Evolutionary conservation across 305 asterid genomes (phyloP).

Genomic region (Rubia peregrina): DNA sequence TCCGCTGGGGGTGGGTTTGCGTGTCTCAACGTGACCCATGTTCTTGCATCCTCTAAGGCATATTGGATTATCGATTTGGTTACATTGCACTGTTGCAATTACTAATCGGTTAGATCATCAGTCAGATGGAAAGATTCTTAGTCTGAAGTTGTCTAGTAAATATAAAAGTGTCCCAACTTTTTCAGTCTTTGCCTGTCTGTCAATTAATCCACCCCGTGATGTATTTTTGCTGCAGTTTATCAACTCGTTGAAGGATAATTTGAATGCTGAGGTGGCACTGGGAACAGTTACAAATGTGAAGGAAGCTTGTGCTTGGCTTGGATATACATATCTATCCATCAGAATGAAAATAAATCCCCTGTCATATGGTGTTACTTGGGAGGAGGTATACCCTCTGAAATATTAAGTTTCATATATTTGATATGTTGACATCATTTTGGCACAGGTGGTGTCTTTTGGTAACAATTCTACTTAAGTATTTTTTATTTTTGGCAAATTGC

Average conservation of each 20-base stretch:
- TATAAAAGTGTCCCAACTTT: neutral
- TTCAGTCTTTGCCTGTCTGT: neutral
- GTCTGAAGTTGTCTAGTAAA: neutral
- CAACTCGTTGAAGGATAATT: conserved; percentile 86
- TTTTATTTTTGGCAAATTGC: neutral
- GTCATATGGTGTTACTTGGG: conserved; percentile 92
- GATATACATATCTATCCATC: conserved; percentile 93
- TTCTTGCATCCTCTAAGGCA: neutral
- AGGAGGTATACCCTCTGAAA: conserved; percentile 60
- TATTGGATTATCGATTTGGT: neutral
- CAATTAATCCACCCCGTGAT: neutral
- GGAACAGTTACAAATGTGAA: conserved; percentile 98
- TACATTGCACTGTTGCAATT: neutral
- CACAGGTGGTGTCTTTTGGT: neutral
- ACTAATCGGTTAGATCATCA: neutral
- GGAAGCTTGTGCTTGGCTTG: conserved; percentile 99
- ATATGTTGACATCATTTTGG: conserved; percentile 4
- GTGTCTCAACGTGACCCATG: neutral
- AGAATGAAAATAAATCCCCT: conserved; percentile 98
- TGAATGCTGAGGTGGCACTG: conserved; percentile 97
- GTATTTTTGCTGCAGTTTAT: conserved; percentile 61
- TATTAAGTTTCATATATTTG: conserved; percentile 12
- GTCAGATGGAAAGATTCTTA: neutral
- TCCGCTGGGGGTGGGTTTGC: neutral
- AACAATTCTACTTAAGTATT: neutral